phyloP scores from a whole-genome alignment of 2,329 filamentous ascomycete species.

The Diaporthe sp. region DNA sequence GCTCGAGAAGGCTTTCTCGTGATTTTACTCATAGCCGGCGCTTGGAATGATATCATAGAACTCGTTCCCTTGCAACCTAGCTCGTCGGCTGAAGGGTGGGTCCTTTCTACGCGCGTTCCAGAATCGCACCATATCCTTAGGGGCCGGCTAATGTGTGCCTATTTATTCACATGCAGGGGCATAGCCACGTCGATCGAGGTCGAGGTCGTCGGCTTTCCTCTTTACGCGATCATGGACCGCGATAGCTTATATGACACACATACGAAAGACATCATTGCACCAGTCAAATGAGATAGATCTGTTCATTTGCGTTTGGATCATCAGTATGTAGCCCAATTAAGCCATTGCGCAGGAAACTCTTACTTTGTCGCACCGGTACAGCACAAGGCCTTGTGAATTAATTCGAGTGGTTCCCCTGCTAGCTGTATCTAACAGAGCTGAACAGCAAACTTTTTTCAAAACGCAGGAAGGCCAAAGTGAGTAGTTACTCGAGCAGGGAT shows the following conservation, averaged over 20 bases:
- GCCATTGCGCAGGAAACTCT: not conserved
- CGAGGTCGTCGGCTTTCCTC: not conserved
- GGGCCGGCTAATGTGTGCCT: not conserved
- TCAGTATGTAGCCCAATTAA: too few relatives aligned
- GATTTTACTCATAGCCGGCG: not conserved
- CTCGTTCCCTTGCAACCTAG: not conserved
- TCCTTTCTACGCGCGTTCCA: not conserved
- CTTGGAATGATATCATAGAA: not conserved
- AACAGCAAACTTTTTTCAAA: not conserved
- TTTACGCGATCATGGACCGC: not conserved
- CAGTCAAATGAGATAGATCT: too few relatives aligned
- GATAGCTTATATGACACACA: not conserved
- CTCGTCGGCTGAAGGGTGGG: not conserved
- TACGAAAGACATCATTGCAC: not conserved
- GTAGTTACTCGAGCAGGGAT: not conserved
- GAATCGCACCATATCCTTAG: too few relatives aligned
- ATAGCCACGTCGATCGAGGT: not conserved
- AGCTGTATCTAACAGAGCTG: too few relatives aligned
- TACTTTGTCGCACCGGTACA: not conserved
- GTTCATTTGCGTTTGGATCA: too few relatives aligned
- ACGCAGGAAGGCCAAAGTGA: not conserved
- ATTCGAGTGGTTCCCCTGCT: not conserved
- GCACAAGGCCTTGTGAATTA: rapidly evolving
- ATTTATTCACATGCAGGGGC: not conserved
- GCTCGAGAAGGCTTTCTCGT: not conserved